phyloP scores from a whole-genome alignment of 108 stramenopile species.

The Licmophora abbreviata region DNA sequence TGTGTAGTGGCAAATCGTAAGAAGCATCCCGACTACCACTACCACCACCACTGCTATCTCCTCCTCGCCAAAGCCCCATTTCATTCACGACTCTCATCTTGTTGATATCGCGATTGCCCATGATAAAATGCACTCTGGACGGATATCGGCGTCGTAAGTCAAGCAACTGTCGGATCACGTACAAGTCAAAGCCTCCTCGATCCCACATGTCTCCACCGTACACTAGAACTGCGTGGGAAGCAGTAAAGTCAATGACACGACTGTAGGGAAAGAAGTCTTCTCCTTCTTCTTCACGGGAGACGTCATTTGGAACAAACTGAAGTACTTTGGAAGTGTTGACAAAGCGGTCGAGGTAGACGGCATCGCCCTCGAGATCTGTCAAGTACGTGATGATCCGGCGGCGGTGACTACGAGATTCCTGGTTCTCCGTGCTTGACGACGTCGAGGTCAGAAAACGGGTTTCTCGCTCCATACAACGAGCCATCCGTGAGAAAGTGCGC shows the following conservation, averaged over 20 bases:
- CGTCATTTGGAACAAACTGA: constrained; percentile 20
- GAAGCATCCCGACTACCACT: too few species aligned
- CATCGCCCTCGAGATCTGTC: constrained; percentile 86
- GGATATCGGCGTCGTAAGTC: constrained; percentile 60
- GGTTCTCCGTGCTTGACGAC: background rate
- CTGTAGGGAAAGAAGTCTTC: constrained; percentile 57
- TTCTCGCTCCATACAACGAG: too few species aligned
- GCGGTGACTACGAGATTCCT: background rate
- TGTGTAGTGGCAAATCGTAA: constrained; percentile 49
- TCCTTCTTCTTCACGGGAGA: constrained; percentile 6
- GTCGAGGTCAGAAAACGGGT: background rate
- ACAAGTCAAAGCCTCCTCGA: constrained; percentile 78
- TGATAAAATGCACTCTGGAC: constrained; percentile 62
- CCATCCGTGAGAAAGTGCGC: too few species aligned
- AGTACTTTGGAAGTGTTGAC: constrained; percentile 67
- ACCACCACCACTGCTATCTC: too few species aligned
- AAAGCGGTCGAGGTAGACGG: constrained; percentile 67
- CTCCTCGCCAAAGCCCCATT: constrained; percentile 19
- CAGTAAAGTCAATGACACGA: constrained; percentile 44
- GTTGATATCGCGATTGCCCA: constrained; percentile 89
- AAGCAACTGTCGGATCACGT: constrained; percentile 71
- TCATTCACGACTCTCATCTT: constrained; percentile 76
- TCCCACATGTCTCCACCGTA: constrained; percentile 86
- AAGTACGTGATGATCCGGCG: constrained; percentile 17
- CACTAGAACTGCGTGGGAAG: constrained; percentile 21